These are phyloP conservation scores for Raddia guianensis DNA, from an alignment of 176 grass and related monocot species.

Conservation along the genomic window DNA sequence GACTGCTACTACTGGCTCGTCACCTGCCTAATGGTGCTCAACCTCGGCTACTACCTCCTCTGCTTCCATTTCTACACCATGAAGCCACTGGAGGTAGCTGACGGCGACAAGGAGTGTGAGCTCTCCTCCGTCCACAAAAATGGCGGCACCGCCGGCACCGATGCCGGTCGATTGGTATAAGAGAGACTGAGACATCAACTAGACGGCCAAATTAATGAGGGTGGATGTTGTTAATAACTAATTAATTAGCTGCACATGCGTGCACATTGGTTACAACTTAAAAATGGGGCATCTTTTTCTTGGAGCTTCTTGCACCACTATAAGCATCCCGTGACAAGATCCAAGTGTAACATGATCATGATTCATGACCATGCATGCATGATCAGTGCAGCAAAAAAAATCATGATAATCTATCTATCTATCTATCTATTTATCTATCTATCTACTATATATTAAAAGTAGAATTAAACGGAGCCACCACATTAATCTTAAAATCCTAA, in stretches of 20 bases:
- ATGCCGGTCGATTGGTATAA: constrained; percentile 4
- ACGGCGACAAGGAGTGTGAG: constrained; percentile 30
- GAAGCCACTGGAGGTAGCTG: constrained; percentile 55
- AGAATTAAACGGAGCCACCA: too few species aligned
- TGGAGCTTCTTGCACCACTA: background rate
- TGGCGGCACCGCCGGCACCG: background rate
- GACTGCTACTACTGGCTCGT: constrained; percentile 86
- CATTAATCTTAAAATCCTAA: too few species aligned
- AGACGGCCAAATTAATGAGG: background rate
- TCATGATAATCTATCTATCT: background rate
- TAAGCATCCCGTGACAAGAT: constrained; percentile 14
- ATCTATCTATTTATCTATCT: too few species aligned
- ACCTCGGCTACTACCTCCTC: constrained; percentile 57
- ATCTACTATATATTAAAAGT: too few species aligned
- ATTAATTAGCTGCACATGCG: constrained; percentile 1
- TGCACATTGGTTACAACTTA: constrained; percentile 2
- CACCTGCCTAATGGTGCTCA: constrained; percentile 62
- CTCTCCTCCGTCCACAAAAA: constrained; percentile 35
- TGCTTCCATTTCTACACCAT: constrained; percentile 74
- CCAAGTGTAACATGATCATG: constrained; percentile 11
- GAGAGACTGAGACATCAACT: background rate
- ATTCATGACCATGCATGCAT: background rate
- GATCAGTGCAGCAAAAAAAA: background rate
- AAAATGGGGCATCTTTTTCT: background rate
- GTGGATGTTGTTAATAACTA: background rate